These are phyloP conservation scores for Syzygium aqueum DNA, from an alignment of 345 rosid species.

Conservation along the genomic window DNA sequence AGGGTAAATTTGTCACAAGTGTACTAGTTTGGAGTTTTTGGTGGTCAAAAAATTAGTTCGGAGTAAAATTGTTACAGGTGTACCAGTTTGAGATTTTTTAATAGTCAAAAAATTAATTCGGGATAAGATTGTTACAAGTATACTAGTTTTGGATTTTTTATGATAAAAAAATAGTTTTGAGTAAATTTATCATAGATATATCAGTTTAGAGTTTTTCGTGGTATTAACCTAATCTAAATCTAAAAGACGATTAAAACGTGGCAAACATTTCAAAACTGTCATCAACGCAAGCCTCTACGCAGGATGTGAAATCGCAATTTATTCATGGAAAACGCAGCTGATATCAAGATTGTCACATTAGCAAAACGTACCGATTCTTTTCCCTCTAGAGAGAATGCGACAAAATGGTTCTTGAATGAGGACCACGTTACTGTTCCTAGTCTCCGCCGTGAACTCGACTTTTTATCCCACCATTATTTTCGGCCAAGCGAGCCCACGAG, in stretches of 20 bases:
- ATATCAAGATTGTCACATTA: neutral
- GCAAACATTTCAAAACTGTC: neutral
- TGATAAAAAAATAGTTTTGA: too few relatives aligned
- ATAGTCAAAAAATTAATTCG: too few relatives aligned
- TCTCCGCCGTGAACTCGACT: neutral
- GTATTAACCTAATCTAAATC: neutral
- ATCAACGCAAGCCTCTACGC: neutral
- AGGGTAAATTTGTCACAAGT: too few relatives aligned
- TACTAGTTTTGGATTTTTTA: too few relatives aligned
- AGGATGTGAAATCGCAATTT: neutral
- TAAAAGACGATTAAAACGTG: neutral
- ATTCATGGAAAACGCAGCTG: too few relatives aligned
- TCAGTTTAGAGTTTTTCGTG: too few relatives aligned
- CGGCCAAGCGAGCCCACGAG: neutral
- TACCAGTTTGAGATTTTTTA: too few relatives aligned
- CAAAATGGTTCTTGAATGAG: neutral
- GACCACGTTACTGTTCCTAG: neutral
- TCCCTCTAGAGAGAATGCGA: neutral
- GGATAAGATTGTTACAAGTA: too few relatives aligned
- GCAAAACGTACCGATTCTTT: neutral
- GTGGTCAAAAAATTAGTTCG: too few relatives aligned
- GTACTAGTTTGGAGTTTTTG: too few relatives aligned
- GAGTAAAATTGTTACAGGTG: too few relatives aligned
- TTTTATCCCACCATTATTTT: neutral
- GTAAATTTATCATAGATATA: too few relatives aligned